These are phyloP conservation scores for Suhomyces wounanorum DNA, from an alignment of 1,139 yeast species.

Conservation along the genomic window DNA sequence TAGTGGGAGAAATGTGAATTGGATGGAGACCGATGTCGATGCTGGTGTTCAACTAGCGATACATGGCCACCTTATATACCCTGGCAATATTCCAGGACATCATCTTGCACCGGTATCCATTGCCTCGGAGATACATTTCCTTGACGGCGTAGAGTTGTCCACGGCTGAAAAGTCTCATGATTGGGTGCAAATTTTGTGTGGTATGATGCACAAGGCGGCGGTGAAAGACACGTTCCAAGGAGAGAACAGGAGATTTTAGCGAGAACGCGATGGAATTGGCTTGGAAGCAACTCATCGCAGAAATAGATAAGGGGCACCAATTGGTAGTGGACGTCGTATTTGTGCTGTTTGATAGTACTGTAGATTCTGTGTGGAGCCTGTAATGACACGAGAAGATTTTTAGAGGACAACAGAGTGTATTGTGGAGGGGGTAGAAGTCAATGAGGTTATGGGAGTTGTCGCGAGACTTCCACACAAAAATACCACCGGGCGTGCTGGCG, in stretches of 20 bases:
- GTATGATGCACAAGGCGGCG: conserved; percentile 3
- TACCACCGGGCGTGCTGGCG: neutral
- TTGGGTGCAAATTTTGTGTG: conserved; percentile 11
- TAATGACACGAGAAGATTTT: too few relatives aligned
- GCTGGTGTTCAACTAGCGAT: neutral
- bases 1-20: neutral
- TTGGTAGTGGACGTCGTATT: too few relatives aligned
- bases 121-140: conserved; percentile 4
- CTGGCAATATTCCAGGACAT: neutral
- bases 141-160: conserved; percentile 2
- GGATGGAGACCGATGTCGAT: neutral
- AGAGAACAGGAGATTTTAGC: neutral
- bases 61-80: neutral
- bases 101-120: neutral
- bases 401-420: too few relatives aligned
- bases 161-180: conserved; percentile 7
- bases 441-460: neutral
- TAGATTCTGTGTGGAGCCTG: too few relatives aligned
- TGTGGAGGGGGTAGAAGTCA: neutral
- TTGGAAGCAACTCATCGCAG: neutral
- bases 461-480: neutral
- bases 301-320: too few relatives aligned
- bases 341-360: too few relatives aligned
- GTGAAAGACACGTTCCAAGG: neutral
- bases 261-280: too few relatives aligned